Percentiles rank a stretch among this genome's conserved stretches.
Conservation (phyloP, 805 yeast species). For the Starmerella etchellsii region DNA sequence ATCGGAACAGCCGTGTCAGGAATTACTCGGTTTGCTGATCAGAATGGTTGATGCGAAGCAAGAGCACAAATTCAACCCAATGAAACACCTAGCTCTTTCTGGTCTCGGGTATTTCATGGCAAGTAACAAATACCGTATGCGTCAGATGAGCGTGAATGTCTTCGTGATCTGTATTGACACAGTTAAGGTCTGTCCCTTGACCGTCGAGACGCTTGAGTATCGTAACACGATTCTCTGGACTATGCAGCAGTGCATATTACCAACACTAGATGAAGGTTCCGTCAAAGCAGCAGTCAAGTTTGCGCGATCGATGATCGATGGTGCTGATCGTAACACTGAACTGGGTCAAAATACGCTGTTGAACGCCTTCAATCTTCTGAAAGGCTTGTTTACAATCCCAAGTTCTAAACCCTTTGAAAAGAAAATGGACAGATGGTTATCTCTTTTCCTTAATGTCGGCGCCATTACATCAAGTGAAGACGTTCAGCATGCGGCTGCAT, state of each 20-base stretch:
- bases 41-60: slow-evolving; percentile 17
- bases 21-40: slow-evolving; percentile 14
- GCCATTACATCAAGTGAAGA: slow-evolving; percentile 17
- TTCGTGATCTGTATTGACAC: slow-evolving; percentile 17
- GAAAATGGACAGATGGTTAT: slow-evolving; percentile 21
- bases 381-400: slow-evolving; percentile 15
- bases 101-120: slow-evolving; percentile 16
- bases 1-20: slow-evolving; percentile 11
- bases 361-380: slow-evolving; percentile 23
- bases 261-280: slow-evolving; percentile 25
- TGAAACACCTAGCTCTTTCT: slow-evolving; percentile 20
- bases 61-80: slow-evolving; percentile 14
- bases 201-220: slow-evolving; percentile 9
- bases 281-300: slow-evolving; percentile 26
- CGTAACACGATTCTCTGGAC: slow-evolving; percentile 19
- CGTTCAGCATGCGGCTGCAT: slow-evolving; percentile 25
- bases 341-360: slow-evolving; percentile 22
- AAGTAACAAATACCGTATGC: slow-evolving; percentile 9
- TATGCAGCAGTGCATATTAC: slow-evolving; percentile 11
- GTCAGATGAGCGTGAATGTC: slow-evolving; percentile 17
- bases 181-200: slow-evolving; percentile 10
- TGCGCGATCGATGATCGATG: slow-evolving; percentile 19
- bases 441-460: slow-evolving; percentile 20
- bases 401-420: slow-evolving; percentile 4
- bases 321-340: slow-evolving; percentile 22